A percentile compares a stretch with the other conserved stretches of the same genome.
Evolutionary conservation across 2,329 filamentous ascomycete species (phyloP).

Genomic region (Rhexocercosporidium sp.): DNA sequence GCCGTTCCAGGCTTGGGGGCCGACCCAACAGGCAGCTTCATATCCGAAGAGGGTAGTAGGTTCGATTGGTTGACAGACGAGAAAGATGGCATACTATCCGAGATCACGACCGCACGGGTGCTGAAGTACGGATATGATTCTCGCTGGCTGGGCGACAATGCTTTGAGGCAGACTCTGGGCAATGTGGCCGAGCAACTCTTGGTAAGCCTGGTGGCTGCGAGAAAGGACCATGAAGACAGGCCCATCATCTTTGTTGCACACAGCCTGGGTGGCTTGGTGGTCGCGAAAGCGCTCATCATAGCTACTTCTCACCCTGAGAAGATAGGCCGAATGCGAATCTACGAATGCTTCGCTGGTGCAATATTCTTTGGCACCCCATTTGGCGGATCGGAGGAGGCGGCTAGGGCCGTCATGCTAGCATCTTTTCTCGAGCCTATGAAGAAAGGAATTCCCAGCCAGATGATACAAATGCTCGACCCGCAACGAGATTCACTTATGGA

Average conservation of each 20-base stretch:
- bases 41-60: not conserved
- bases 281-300: conserved; percentile 25
- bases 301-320: not conserved
- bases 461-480: not conserved
- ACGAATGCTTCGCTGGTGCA: not conserved
- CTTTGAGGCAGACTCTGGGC: not conserved
- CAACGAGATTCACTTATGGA: not conserved
- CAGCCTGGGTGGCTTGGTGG: conserved; percentile 47
- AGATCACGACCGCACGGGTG: not conserved
- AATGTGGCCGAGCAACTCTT: not conserved
- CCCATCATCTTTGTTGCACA: conserved; percentile 46
- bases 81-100: not conserved
- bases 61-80: not conserved
- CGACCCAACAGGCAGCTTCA: not conserved
- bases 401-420: not conserved
- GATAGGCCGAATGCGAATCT: not conserved
- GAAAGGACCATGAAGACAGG: not conserved
- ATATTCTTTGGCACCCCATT: not conserved
- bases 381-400: not conserved
- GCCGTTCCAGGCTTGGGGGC: not conserved
- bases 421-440: not conserved
- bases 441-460: not conserved
- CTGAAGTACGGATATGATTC: not conserved
- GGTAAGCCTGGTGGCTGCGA: not conserved
- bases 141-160: not conserved